Conservation (phyloP, 768 basidiomycete species). For the Amanita subjunquillea region DNA sequence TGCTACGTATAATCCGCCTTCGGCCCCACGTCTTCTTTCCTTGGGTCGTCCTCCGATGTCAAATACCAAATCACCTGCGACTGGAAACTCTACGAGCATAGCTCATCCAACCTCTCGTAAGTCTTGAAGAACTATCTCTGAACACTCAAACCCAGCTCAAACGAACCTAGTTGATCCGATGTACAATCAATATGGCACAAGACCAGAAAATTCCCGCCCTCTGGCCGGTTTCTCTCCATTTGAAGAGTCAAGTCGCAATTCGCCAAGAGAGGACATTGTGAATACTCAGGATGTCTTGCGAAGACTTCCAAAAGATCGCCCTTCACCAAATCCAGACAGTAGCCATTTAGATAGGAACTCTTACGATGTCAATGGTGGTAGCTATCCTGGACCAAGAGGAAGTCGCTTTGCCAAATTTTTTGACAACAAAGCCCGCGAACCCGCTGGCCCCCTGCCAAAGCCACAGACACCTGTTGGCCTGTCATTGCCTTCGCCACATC, state of each 20-base stretch:
- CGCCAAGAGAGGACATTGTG: conserved; percentile 12
- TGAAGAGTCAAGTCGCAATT: conserved; percentile 32
- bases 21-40: conserved; percentile 40
- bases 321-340: conserved; percentile 6
- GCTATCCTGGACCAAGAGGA: conserved; percentile 51
- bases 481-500: conserved; percentile 35
- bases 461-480: conserved; percentile 26
- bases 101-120: conserved; percentile 17
- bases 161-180: conserved; percentile 11
- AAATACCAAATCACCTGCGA: conserved; percentile 18
- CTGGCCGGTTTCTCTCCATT: conserved; percentile 44
- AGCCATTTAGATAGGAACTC: neutral
- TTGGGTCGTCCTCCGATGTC: conserved; percentile 24
- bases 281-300: conserved; percentile 9
- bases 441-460: conserved; percentile 22
- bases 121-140: conserved; percentile 3
- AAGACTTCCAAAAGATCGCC: conserved; percentile 10
- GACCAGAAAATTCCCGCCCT: conserved; percentile 19
- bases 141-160: neutral
- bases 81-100: conserved; percentile 8
- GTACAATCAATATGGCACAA: conserved; percentile 11
- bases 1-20: conserved; percentile 33
- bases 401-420: conserved; percentile 87
- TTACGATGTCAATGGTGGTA: conserved; percentile 24
- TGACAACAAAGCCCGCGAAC: conserved; percentile 56